Evolutionary conservation across 116 monocot genomes (phyloP), one percentile per base, ranked within the genome.

Genomic region (Zostera marina): DNA sequence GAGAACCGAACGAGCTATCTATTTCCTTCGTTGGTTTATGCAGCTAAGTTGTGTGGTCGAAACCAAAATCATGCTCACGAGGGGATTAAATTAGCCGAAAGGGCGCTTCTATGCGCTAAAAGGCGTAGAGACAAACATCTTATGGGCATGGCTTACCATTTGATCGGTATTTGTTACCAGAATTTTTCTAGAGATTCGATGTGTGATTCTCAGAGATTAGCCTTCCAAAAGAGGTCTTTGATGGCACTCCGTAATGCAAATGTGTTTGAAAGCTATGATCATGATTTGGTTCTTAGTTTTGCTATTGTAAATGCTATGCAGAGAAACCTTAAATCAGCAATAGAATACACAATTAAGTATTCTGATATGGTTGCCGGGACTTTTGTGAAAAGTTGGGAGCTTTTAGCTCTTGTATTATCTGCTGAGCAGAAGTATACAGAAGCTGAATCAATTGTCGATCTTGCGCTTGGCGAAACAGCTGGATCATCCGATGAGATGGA

Each of bases 371-470:
- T 80, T 39, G 61, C 57, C 54, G 87, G 87, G 59, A 76, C 78
- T 57, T 80, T 72, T 13, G 60, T 78, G 4, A 73, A 60, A 65
- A 83, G 83, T 9, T 92, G 92, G 92, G 80, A 64, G 45, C 57
- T 92, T 20, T 72, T 92, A 54, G 76, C 77, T 68, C 75, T 77
- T 42, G 61, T 68, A 19, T 54, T 76, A 17, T 83, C 92, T 1
- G 71, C 80, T 21, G 68, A 81, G 45, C 74, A 83, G 63, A 73
- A 76, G 41, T 59, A 73, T 5, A 68, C 68, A 65, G 77, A 83
- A 17, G 80, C 92, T 26, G 83, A 92, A 72, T 58, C 53, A 14
- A 64, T 92, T 61, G 73, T 81, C 54, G 79, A 87, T 74, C 70
- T 83, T 57, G 75, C 86, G 15, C 67, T 87, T 14, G 70, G 74